Conservation (phyloP, 2,329 filamentous ascomycete genomes). For the Nothomitra cinnamomea region DNA sequence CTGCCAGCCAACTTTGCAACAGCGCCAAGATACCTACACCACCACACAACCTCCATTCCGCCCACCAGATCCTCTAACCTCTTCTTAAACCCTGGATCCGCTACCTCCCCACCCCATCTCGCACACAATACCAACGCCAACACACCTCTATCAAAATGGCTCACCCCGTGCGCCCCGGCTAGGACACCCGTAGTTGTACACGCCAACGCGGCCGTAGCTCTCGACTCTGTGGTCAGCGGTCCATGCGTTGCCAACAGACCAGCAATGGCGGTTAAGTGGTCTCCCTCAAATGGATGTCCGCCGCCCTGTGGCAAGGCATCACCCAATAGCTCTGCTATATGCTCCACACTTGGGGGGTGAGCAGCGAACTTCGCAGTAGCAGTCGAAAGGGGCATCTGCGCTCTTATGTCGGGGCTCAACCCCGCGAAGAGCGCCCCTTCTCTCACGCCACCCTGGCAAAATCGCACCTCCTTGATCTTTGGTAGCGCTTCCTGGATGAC, state of each 20-base stretch:
- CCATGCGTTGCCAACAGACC: slow-evolving; percentile 17
- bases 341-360: slow-evolving; percentile 29
- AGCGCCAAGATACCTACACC: slow-evolving; percentile 45
- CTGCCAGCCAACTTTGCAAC: slow-evolving; percentile 39
- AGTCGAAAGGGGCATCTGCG: slow-evolving; percentile 48
- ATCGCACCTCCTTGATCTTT: slow-evolving; percentile 54
- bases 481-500: slow-evolving; percentile 55
- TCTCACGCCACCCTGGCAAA: slow-evolving; percentile 64
- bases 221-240: slow-evolving; percentile 22
- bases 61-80: slow-evolving; percentile 37
- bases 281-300: slow-evolving; percentile 17
- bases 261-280: slow-evolving; percentile 5
- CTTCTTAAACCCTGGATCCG: slow-evolving; percentile 36
- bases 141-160: slow-evolving; percentile 52
- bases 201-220: slow-evolving; percentile 54
- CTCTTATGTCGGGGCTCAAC: slow-evolving; percentile 40
- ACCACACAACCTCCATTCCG: slow-evolving; percentile 38
- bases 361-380: slow-evolving; percentile 38
- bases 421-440: slow-evolving; percentile 68
- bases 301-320: slow-evolving; percentile 19
- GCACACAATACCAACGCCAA: slow-evolving; percentile 56
- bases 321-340: slow-evolving; percentile 28
- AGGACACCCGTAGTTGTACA: slow-evolving; percentile 52
- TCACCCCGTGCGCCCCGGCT: slow-evolving; percentile 51
- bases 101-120: slow-evolving; percentile 52